Percentiles rank a stretch among this genome's conserved stretches.
These are phyloP conservation scores for Circinella umbellata DNA, from an alignment of 371 early-diverging fungal species.

Conservation along the genomic window DNA sequence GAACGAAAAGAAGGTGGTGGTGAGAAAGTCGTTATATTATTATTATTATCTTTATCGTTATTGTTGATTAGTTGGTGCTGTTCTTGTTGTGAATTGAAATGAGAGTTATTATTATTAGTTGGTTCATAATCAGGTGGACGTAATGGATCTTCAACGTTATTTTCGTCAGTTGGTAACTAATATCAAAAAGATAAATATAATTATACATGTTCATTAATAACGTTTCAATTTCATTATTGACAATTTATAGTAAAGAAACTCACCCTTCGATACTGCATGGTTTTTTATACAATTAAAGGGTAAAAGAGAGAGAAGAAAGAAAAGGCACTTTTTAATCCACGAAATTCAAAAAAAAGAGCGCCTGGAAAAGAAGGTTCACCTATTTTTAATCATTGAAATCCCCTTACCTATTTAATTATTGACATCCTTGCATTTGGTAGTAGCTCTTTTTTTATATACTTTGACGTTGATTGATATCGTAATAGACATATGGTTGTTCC, in stretches of 20 bases:
- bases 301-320: no score
- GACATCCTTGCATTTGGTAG: no score
- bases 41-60: not conserved
- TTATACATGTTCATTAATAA: no score
- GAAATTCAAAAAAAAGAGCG: no score
- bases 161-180: not conserved
- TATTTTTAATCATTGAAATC: no score
- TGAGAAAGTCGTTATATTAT: not conserved
- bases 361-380: no score
- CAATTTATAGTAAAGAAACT: not conserved
- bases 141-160: not conserved
- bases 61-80: not conserved
- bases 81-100: not conserved
- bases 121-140: not conserved
- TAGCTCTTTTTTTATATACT: no score
- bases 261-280: slow-evolving; percentile 2
- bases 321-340: no score
- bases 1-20: not conserved
- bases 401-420: no score
- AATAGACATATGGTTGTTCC: no score
- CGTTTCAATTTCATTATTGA: no score
- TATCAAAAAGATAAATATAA: not conserved
- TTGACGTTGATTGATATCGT: no score
- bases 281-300: not conserved
- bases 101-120: not conserved